These are phyloP conservation scores for Tylopilus vinaceipallidus DNA, from an alignment of 768 basidiomycete genomes.

Conservation along the genomic window DNA sequence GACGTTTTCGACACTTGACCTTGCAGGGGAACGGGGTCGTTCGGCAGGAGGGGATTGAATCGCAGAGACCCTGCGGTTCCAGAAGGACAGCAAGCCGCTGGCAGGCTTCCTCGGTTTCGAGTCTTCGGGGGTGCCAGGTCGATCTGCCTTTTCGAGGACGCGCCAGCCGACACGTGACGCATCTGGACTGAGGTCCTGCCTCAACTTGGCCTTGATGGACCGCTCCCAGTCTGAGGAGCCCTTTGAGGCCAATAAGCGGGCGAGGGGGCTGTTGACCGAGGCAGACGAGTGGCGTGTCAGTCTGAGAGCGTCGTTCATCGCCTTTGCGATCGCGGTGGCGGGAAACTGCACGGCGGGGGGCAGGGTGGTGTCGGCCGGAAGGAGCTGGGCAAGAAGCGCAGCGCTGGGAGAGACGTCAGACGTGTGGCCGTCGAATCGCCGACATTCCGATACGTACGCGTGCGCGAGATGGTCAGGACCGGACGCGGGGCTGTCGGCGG, in stretches of 20 bases:
- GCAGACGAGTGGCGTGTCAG: slow-evolving; percentile 58
- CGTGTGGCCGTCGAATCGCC: background rate
- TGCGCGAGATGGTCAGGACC: slow-evolving; percentile 52
- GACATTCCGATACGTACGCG: slow-evolving; percentile 46
- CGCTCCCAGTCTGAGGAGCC: slow-evolving; percentile 77
- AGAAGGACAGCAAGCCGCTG: slow-evolving; percentile 71
- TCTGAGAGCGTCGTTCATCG: slow-evolving; percentile 58
- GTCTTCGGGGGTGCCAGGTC: slow-evolving; percentile 30
- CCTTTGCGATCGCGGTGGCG: slow-evolving; percentile 56
- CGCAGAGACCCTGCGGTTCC: slow-evolving; percentile 45
- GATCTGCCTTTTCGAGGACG: slow-evolving; percentile 56
- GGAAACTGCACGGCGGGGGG: slow-evolving; percentile 49
- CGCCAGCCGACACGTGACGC: slow-evolving; percentile 69
- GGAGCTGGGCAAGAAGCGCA: slow-evolving; percentile 39
- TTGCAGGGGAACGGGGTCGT: slow-evolving; percentile 23
- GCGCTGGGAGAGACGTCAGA: slow-evolving; percentile 33
- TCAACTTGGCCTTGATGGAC: slow-evolving; percentile 55
- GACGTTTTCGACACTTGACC: slow-evolving; percentile 32
- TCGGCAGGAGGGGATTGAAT: slow-evolving; percentile 25
- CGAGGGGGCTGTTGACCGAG: slow-evolving; percentile 61
- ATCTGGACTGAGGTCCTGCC: slow-evolving; percentile 48
- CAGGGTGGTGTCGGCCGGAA: slow-evolving; percentile 52
- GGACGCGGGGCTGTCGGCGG: slow-evolving; percentile 36
- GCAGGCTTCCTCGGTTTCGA: slow-evolving; percentile 47
- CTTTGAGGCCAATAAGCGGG: slow-evolving; percentile 66